A percentile compares a stretch with the other conserved stretches of the same genome.
Evolutionary conservation across 140 eudicot species (phyloP).

Genomic region (Oenanthe javanica): DNA sequence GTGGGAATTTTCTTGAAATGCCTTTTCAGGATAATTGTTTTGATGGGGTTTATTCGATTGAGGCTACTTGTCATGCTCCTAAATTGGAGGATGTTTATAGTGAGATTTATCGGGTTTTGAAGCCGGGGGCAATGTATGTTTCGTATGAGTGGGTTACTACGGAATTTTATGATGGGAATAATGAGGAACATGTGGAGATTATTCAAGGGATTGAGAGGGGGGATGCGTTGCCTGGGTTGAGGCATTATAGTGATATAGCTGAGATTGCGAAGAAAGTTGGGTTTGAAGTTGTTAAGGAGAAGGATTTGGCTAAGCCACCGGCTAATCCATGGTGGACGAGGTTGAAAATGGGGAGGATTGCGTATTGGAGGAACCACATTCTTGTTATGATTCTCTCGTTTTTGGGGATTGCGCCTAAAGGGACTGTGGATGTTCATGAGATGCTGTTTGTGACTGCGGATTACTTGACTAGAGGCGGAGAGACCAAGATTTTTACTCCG

Average conservation of each 20-base stretch:
- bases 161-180: conserved; percentile 37
- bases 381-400: conserved; percentile 52
- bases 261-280: conserved; percentile 69
- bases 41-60: conserved; percentile 92
- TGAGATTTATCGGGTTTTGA: conserved; percentile 79
- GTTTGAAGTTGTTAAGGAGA: conserved; percentile 76
- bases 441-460: conserved; percentile 89
- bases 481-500: conserved; percentile 72
- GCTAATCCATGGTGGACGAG: conserved; percentile 87
- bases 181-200: conserved; percentile 65
- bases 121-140: conserved; percentile 68
- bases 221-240: conserved; percentile 80
- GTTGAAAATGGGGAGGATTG: conserved; percentile 82
- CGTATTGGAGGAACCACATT: conserved; percentile 89
- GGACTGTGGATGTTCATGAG: conserved; percentile 80
- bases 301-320: conserved; percentile 79
- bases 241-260: conserved; percentile 57
- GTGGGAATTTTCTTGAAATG: conserved; percentile 85
- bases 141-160: conserved; percentile 94
- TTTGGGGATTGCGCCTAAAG: conserved; percentile 75
- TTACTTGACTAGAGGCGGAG: conserved; percentile 74
- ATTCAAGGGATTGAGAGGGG: conserved; percentile 95
- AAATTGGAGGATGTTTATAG: conserved; percentile 66
- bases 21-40: conserved; percentile 60
- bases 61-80: conserved; percentile 97